These are phyloP conservation scores for Colletotrichum lini DNA, from an alignment of 2,329 filamentous ascomycete genomes.

Conservation along the genomic window DNA sequence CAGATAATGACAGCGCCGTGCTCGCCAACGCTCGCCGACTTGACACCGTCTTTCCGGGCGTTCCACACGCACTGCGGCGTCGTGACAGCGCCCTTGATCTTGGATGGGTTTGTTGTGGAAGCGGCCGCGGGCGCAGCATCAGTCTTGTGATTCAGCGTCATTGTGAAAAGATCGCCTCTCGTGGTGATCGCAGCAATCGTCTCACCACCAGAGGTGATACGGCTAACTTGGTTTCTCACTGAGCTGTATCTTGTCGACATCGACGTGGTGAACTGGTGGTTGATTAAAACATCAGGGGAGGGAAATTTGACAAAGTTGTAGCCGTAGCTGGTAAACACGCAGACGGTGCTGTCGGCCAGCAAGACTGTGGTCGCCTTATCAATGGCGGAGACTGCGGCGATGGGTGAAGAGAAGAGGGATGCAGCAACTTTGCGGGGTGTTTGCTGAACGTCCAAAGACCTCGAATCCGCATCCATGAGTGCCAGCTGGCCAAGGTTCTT, in stretches of 20 bases:
- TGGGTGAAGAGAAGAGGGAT: conserved; percentile 81
- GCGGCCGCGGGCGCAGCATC: conserved; percentile 72
- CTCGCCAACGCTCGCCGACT: conserved; percentile 90
- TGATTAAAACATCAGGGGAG: conserved; percentile 77
- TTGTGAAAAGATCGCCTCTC: conserved; percentile 89
- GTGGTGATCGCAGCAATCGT: conserved; percentile 91
- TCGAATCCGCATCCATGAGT: conserved; percentile 93
- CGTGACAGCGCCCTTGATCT: conserved; percentile 87
- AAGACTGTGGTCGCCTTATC: conserved; percentile 90
- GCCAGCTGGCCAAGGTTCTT: conserved; percentile 96
- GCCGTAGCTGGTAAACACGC: conserved; percentile 95
- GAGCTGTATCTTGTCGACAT: conserved; percentile 76
- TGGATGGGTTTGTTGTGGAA: conserved; percentile 93
- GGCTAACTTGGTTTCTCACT: conserved; percentile 77
- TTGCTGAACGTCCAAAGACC: conserved; percentile 87
- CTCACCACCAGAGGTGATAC: conserved; percentile 88
- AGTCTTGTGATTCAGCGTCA: conserved; percentile 78
- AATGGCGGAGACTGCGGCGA: conserved; percentile 87
- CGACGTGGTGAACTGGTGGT: conserved; percentile 77
- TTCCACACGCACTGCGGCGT: conserved; percentile 89
- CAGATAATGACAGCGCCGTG: conserved; percentile 96
- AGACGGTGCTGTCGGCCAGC: conserved; percentile 89
- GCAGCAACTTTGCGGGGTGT: conserved; percentile 90
- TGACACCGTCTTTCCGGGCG: conserved; percentile 86
- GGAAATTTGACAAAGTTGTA: conserved; percentile 93